These are phyloP conservation scores for Alternaria solani DNA, from an alignment of 2,329 filamentous ascomycete species.

Conservation along the genomic window DNA sequence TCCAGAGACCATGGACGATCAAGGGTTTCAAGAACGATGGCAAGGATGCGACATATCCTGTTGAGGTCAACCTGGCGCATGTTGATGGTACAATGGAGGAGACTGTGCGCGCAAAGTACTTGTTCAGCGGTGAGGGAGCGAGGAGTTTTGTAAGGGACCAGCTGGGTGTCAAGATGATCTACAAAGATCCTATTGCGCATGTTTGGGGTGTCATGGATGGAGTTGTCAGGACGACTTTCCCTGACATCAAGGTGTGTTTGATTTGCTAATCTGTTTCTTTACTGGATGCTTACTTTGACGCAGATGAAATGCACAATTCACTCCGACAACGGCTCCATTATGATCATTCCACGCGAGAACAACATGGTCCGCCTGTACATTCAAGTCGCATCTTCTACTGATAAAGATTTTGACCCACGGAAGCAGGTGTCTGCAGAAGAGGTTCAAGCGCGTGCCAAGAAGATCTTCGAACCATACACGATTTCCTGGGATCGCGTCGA, in stretches of 20 bases:
- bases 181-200: slow-evolving; percentile 70
- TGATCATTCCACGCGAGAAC: slow-evolving; percentile 66
- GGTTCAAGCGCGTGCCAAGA: slow-evolving; percentile 65
- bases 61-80: slow-evolving; percentile 79
- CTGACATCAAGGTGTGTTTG: slow-evolving; percentile 63
- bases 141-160: slow-evolving; percentile 67
- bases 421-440: slow-evolving; percentile 67
- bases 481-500: slow-evolving; percentile 71
- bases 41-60: slow-evolving; percentile 74
- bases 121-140: slow-evolving; percentile 70
- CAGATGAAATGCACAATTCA: slow-evolving; percentile 74
- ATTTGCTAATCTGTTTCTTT: neutral
- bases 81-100: slow-evolving; percentile 75
- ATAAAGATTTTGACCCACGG: slow-evolving; percentile 67
- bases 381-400: slow-evolving; percentile 69
- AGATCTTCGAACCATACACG: slow-evolving; percentile 67
- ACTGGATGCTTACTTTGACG: slow-evolving; percentile 13
- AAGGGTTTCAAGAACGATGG: slow-evolving; percentile 68
- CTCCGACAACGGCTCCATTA: slow-evolving; percentile 69
- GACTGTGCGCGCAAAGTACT: slow-evolving; percentile 68
- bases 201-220: slow-evolving; percentile 75
- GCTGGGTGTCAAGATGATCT: slow-evolving; percentile 71
- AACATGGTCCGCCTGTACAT: slow-evolving; percentile 65
- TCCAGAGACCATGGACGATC: slow-evolving; percentile 70
- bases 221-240: slow-evolving; percentile 70